Evolutionary conservation across 345 rosid genomes (phyloP).

Genomic region (Sapria himalayana): DNA sequence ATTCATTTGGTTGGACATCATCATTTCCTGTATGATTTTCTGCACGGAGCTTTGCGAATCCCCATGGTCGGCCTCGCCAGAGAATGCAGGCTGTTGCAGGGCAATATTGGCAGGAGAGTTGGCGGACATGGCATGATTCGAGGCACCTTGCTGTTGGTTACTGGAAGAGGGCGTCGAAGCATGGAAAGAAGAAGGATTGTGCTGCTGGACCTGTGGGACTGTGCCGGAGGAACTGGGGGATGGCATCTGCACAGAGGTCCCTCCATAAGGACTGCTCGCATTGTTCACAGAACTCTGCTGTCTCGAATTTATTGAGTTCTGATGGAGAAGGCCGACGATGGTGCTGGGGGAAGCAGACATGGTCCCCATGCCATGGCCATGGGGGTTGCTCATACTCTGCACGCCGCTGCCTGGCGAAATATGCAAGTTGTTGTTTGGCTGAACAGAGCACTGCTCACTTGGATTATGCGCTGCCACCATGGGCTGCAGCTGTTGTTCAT

Average conservation of each 20-base stretch:
- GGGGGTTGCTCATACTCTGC: conserved; percentile 31
- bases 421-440: conserved; percentile 23
- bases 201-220: conserved; percentile 47
- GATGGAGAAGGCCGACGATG: conserved; percentile 74
- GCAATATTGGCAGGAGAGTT: conserved; percentile 39
- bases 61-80: conserved; percentile 34
- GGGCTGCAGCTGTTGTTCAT: conserved; percentile 39
- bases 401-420: conserved; percentile 30
- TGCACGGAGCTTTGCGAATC: conserved; percentile 70
- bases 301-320: conserved; percentile 70
- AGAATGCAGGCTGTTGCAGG: conserved; percentile 35
- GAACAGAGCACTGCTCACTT: conserved; percentile 33
- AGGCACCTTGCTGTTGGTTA: conserved; percentile 26
- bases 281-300: conserved; percentile 57
- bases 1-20: conserved; percentile 46
- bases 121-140: conserved; percentile 33
- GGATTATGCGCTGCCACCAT: conserved; percentile 23
- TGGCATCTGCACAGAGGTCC: conserved; percentile 44
- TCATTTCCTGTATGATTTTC: conserved; percentile 60
- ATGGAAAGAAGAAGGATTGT: conserved; percentile 49
- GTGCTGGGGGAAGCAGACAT: conserved; percentile 49
- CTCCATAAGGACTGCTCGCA: conserved; percentile 60
- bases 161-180: conserved; percentile 50
- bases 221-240: conserved; percentile 68
- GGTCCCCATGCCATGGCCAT: conserved; percentile 29